phyloP scores from a whole-genome alignment of 306 rosid species.

The Fagus sylvatica region DNA sequence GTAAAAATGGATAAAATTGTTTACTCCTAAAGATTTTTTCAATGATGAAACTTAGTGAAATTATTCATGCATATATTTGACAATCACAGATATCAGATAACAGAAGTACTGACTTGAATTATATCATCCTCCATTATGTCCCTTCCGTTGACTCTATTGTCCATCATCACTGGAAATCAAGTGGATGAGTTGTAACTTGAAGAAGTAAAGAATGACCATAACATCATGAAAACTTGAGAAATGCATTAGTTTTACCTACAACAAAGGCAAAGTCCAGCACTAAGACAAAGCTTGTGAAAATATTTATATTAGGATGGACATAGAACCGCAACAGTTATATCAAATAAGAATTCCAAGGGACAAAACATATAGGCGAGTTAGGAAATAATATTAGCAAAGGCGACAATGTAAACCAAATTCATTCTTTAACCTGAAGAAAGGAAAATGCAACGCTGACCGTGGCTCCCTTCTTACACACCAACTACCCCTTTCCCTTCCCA shows the following conservation, averaged over 20 bases:
- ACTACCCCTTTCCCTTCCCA: too few relatives aligned
- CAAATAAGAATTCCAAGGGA: background rate
- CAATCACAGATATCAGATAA: conserved; percentile 19
- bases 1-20: background rate
- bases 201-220: conserved; percentile 40
- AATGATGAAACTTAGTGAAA: background rate
- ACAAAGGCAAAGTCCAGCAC: conserved; percentile 6
- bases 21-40: background rate
- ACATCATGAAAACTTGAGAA: conserved; percentile 39
- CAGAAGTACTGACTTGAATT: conserved; percentile 61
- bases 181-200: conserved; percentile 51
- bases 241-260: conserved; percentile 47
- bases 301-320: background rate
- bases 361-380: background rate
- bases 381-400: too few relatives aligned
- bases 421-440: too few relatives aligned
- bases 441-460: too few relatives aligned
- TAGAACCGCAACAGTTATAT: background rate
- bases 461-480: too few relatives aligned
- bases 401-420: too few relatives aligned
- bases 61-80: conserved; percentile 5
- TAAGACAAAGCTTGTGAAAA: background rate
- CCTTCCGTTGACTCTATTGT: conserved; percentile 72
- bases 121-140: conserved; percentile 77
- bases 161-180: conserved; percentile 77